Evolutionary conservation across 2,329 filamentous ascomycete genomes (phyloP), one percentile per base, ranked within the genome.

Genomic region (Xylaria sp.): DNA sequence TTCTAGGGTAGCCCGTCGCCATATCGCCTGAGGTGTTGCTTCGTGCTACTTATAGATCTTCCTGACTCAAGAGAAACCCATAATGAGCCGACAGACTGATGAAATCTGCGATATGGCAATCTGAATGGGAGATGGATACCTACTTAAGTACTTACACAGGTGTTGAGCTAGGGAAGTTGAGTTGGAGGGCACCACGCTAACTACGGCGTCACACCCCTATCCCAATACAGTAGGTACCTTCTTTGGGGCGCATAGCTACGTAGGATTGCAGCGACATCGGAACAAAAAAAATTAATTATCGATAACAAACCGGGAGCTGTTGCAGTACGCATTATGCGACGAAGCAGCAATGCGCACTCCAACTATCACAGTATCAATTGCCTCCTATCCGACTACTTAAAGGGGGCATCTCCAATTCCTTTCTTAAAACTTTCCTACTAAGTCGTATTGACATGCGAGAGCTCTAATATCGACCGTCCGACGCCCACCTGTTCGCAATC

Each of bases 261-360:
- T 30, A n/a, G 12, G 6, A 36, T 42, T 47, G 19, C 59, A 65
- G 70, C 70, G 70, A 71, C 50, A 69, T 72, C 70, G 70, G 70
- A 66, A 32, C 30, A 54, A 56, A 69, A 67, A 42, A 71, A 67
- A 39, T 65, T 34, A 34, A 67, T 65, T 71, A 72, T 72, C 70
- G 70, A 72, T 72, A 72, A 72, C 65, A 54, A 63, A 63, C 51
- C 55, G 64, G 65, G 39, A 61, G 61, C 64, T 54, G 55, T 17
- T 39, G 57, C 4, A 27, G 21, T n/a, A 42, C 19, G 42, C 30
- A 51, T 60, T 11, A 21, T 53, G 45, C 34, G 12, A n/a, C 19
- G 55, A 54, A 56, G 47, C 36, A 51, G 14, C 62, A 51, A 32
- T 42, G 12, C 14, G 27, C 27, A 56, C 45, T 27, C 54, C 61